A percentile compares a stretch with the other conserved stretches of the same genome.
Conservation (phyloP, 768 basidiomycete species). For the Dacryopinax spathularia region DNA sequence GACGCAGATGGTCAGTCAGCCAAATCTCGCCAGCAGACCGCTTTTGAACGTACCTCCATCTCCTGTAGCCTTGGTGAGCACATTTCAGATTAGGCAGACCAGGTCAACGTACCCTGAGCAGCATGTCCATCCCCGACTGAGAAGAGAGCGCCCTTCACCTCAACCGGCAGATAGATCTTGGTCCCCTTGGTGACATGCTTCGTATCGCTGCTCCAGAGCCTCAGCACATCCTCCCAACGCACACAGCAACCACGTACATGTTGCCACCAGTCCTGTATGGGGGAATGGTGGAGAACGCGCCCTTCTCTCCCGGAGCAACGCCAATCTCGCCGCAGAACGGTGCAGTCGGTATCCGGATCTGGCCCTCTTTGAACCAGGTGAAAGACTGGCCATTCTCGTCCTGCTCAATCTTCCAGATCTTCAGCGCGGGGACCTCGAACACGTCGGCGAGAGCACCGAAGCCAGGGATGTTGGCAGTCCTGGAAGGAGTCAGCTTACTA, state of each 20-base stretch:
- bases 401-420: conserved; percentile 38
- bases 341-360: conserved; percentile 36
- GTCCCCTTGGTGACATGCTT: conserved; percentile 40
- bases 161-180: conserved; percentile 43
- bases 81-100: background rate
- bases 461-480: conserved; percentile 40
- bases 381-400: conserved; percentile 21
- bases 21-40: too few species aligned
- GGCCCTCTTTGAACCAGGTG: conserved; percentile 38
- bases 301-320: conserved; percentile 36
- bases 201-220: conserved; percentile 48
- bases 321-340: conserved; percentile 57
- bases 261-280: conserved; percentile 39
- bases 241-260: background rate
- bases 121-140: conserved; percentile 57
- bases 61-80: conserved; percentile 13
- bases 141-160: conserved; percentile 46
- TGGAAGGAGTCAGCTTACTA: background rate
- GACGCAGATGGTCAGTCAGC: too few species aligned
- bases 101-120: conserved; percentile 29
- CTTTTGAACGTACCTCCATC: conserved; percentile 50
- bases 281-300: conserved; percentile 47
- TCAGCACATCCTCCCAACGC: background rate
- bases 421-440: conserved; percentile 37
- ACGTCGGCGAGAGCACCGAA: conserved; percentile 47